Percentiles rank a stretch among this genome's conserved stretches.
phyloP scores from a whole-genome alignment of 345 rosid genomes.

The Xanthoceras sorbifolium region DNA sequence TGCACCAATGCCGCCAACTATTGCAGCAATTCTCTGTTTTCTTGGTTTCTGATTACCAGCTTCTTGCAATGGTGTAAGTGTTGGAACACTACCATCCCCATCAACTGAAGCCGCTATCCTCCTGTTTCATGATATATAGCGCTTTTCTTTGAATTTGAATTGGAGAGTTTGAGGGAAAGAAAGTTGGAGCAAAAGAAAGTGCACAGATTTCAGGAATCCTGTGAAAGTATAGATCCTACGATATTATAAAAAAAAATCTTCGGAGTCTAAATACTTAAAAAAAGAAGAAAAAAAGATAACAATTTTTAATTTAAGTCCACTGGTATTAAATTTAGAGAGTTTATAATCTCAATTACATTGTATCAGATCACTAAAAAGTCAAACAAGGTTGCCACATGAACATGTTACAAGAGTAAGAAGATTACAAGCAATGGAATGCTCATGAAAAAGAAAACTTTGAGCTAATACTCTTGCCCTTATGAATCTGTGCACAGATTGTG shows the following conservation, averaged over 20 bases:
- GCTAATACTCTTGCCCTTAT: too few relatives aligned
- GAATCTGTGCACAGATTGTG: too few relatives aligned
- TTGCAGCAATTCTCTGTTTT: slow-evolving; percentile 38
- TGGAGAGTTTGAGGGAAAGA: slow-evolving; percentile 17
- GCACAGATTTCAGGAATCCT: slow-evolving; percentile 32
- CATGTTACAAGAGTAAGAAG: too few relatives aligned
- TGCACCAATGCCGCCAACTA: slow-evolving; percentile 42
- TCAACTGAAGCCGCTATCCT: slow-evolving; percentile 31
- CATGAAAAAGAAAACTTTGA: too few relatives aligned
- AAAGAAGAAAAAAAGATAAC: not conserved
- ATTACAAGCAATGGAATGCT: too few relatives aligned
- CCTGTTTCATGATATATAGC: slow-evolving; percentile 26
- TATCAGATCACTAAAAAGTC: not conserved
- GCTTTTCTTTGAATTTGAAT: slow-evolving; percentile 28
- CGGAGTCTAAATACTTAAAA: not conserved
- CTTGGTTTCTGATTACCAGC: slow-evolving; percentile 31
- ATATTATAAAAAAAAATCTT: not conserved
- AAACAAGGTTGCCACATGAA: not conserved
- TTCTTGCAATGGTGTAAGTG: slow-evolving; percentile 37
- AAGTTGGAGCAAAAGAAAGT: slow-evolving; percentile 29
- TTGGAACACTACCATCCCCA: slow-evolving; percentile 38
- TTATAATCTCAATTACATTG: not conserved
- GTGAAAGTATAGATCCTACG: slow-evolving; percentile 15
- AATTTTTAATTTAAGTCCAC: not conserved
- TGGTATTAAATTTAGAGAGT: not conserved